phyloP scores from a whole-genome alignment of 192 early-diverging fungal species.

The Geranomyces variabilis region DNA sequence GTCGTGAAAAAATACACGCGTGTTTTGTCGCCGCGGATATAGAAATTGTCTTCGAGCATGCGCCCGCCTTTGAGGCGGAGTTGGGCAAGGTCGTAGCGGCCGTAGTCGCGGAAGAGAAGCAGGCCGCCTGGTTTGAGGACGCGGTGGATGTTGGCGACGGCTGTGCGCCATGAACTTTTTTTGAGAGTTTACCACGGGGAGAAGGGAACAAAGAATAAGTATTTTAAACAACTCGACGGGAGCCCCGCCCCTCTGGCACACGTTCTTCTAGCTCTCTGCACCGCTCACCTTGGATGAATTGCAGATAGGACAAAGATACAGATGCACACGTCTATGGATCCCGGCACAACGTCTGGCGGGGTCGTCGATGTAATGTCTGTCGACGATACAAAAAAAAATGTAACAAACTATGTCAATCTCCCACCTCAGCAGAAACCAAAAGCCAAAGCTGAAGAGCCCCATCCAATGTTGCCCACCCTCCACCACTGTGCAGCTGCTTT shows the following conservation, averaged over 20 bases:
- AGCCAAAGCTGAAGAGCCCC: no score
- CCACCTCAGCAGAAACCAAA: background rate
- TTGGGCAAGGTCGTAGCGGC: conserved; percentile 96
- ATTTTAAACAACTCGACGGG: no score
- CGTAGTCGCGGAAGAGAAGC: conserved; percentile 93
- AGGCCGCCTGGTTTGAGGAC: conserved; percentile 91
- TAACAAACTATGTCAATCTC: no score
- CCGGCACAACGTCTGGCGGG: conserved; percentile 78
- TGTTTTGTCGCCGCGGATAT: conserved; percentile 96
- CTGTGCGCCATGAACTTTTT: conserved; percentile 70
- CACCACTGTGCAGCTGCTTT: no score
- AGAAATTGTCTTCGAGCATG: conserved; percentile 91
- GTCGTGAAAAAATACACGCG: conserved; percentile 92
- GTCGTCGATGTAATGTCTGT: conserved; percentile 77
- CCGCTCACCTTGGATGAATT: conserved; percentile 64
- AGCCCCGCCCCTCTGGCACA: no score
- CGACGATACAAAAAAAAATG: no score
- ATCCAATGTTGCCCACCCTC: no score
- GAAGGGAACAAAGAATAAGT: no score
- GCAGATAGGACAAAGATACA: conserved; percentile 97
- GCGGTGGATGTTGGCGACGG: conserved; percentile 79
- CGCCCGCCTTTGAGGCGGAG: conserved; percentile 92
- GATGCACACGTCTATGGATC: conserved; percentile 85
- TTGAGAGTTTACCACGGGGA: no score
- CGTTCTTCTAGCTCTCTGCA: no score